These are phyloP conservation scores for Xylaria hypoxylon DNA, from an alignment of 2,329 filamentous ascomycete species.

Conservation along the genomic window DNA sequence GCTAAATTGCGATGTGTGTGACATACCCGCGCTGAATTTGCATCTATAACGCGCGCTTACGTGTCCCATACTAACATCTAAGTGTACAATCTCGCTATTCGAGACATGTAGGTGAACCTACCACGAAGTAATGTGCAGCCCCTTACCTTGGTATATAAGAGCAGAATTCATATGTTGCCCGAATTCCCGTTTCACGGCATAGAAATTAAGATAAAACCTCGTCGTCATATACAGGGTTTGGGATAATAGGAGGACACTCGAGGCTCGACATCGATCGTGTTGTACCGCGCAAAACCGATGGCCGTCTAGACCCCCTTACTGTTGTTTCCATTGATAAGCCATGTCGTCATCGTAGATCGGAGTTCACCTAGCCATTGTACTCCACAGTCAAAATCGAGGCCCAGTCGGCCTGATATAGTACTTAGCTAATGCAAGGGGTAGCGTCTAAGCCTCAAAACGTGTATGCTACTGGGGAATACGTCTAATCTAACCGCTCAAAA, in stretches of 20 bases:
- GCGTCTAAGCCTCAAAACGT: not conserved
- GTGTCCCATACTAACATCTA: not conserved
- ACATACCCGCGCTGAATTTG: not conserved
- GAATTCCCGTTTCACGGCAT: not conserved
- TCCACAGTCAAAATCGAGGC: not conserved
- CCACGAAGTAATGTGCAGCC: not conserved
- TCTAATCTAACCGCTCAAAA: too few species aligned
- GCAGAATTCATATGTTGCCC: not conserved
- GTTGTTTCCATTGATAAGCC: not conserved
- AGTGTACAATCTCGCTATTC: not conserved
- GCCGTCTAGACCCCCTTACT: not conserved
- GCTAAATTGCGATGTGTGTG: not conserved
- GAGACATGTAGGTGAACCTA: too few species aligned
- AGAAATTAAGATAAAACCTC: not conserved
- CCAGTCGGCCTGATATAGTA: not conserved
- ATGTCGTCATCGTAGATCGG: not conserved
- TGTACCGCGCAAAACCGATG: not conserved
- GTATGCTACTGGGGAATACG: too few species aligned
- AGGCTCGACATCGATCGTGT: not conserved
- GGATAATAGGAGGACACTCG: not conserved
- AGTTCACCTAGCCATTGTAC: not conserved
- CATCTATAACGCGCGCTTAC: not conserved
- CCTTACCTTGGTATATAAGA: not conserved
- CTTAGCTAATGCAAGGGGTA: too few species aligned
- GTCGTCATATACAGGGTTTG: not conserved